These are phyloP conservation scores for Yamadazyma blattariae DNA, from an alignment of 1,139 yeast species.

Conservation along the genomic window DNA sequence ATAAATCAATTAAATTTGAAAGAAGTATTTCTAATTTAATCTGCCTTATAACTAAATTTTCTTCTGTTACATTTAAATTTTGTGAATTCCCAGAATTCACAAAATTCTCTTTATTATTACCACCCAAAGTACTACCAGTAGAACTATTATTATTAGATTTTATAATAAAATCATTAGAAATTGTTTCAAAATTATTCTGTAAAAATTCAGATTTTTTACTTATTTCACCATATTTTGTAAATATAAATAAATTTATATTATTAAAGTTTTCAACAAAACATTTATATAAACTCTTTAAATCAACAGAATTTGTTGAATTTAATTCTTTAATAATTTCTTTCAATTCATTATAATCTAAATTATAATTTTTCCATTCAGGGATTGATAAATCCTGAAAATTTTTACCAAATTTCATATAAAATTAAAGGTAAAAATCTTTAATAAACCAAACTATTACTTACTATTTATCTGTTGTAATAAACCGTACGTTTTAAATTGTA, in stretches of 20 bases:
- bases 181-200: conserved; percentile 14
- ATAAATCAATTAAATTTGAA: conserved; percentile 43
- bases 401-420: conserved; percentile 89
- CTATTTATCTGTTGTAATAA: neutral
- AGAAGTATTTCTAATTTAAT: conserved; percentile 26
- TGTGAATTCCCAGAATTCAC: neutral
- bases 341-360: conserved; percentile 77
- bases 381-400: conserved; percentile 73
- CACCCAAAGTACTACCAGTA: too few species aligned
- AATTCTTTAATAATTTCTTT: conserved; percentile 54
- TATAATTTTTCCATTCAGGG: conserved; percentile 85
- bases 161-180: neutral
- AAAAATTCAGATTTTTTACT: conserved; percentile 25
- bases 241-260: conserved; percentile 55
- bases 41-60: conserved; percentile 7
- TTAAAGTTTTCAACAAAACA: conserved; percentile 50
- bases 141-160: too few species aligned
- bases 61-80: too few species aligned
- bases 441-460: too few species aligned
- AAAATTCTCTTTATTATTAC: neutral
- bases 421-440: too few species aligned
- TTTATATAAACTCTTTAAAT: conserved; percentile 22
- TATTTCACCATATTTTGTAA: conserved; percentile 66
- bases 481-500: too few species aligned
- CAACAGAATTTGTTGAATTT: conserved; percentile 11